Evolutionary conservation across 495 filamentous ascomycete species (phyloP).

Genomic region (Aspergillus haitiensis): DNA sequence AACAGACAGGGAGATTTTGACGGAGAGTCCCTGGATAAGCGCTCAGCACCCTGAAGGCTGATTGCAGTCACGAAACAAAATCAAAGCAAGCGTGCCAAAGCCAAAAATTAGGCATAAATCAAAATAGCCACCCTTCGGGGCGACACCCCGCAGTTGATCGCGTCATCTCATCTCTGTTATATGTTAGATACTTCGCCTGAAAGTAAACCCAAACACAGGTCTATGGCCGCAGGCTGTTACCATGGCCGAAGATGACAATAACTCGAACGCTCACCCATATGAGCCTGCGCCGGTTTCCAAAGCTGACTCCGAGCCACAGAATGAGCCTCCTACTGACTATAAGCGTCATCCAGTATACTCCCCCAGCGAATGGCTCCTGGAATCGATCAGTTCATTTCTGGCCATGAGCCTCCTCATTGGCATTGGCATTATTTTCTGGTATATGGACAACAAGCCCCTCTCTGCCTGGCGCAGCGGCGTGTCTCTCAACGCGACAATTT

Average conservation of each 20-base stretch:
- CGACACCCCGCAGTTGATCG: not conserved
- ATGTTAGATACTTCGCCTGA: constrained; percentile 1
- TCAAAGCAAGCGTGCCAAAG: constrained; percentile 1
- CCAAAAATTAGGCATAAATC: constrained; percentile 1
- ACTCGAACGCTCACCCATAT: constrained; percentile 12
- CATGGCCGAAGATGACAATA: constrained; percentile 19
- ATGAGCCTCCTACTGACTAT: constrained; percentile 15
- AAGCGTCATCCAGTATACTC: constrained; percentile 26
- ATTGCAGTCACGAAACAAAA: not conserved
- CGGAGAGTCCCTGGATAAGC: not conserved
- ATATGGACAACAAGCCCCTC: constrained; percentile 26
- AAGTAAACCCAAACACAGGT: constrained; percentile 3
- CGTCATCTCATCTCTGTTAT: not conserved
- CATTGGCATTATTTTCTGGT: constrained; percentile 23
- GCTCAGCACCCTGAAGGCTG: not conserved
- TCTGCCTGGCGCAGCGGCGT: constrained; percentile 17
- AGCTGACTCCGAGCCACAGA: constrained; percentile 13
- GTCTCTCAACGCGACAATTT: constrained; percentile 25
- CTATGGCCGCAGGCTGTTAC: constrained; percentile 9
- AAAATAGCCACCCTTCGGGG: not conserved
- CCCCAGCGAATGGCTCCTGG: constrained; percentile 23
- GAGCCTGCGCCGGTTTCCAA: constrained; percentile 15
- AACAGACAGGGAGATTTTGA: not conserved
- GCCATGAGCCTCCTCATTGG: constrained; percentile 17
- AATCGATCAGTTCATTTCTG: constrained; percentile 20